A percentile compares a stretch with the other conserved stretches of the same genome.
These are phyloP conservation scores for Bromus sterilis DNA, from an alignment of 176 grass and related monocot species.

Conservation along the genomic window DNA sequence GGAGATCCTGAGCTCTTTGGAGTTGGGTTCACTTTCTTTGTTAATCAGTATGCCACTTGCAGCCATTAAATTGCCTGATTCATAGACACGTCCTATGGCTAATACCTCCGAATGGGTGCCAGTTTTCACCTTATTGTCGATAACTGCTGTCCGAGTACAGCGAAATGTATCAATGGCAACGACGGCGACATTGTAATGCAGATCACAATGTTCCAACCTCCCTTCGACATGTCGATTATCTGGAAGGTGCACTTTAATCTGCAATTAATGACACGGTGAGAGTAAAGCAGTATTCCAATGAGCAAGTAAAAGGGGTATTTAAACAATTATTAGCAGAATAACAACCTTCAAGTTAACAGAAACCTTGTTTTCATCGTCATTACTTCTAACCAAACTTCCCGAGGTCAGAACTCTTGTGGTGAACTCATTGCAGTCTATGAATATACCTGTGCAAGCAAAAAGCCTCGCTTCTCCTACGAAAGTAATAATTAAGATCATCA, in stretches of 20 bases:
- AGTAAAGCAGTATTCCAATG: not conserved
- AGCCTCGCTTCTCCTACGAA: not conserved
- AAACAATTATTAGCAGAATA: not conserved
- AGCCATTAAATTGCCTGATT: not conserved
- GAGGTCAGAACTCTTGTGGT: not conserved
- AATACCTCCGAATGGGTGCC: not conserved
- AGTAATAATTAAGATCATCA: not conserved
- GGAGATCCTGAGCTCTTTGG: not conserved
- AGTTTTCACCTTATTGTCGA: not conserved
- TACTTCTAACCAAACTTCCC: not conserved
- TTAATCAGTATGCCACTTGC: not conserved
- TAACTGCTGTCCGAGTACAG: not conserved
- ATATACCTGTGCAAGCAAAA: not conserved
- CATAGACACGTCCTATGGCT: not conserved
- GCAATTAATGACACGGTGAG: not conserved
- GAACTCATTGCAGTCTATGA: not conserved
- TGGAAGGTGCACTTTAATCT: not conserved
- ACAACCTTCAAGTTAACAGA: not conserved
- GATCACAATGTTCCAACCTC: not conserved
- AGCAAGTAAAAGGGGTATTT: not conserved
- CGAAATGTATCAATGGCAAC: not conserved
- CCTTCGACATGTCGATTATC: not conserved
- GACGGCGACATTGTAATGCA: not conserved
- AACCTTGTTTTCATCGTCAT: not conserved
- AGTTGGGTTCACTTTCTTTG: not conserved